Evolutionary conservation across 148 eudicot species (phyloP).

Genomic region (Dysphania ambrosioides): DNA sequence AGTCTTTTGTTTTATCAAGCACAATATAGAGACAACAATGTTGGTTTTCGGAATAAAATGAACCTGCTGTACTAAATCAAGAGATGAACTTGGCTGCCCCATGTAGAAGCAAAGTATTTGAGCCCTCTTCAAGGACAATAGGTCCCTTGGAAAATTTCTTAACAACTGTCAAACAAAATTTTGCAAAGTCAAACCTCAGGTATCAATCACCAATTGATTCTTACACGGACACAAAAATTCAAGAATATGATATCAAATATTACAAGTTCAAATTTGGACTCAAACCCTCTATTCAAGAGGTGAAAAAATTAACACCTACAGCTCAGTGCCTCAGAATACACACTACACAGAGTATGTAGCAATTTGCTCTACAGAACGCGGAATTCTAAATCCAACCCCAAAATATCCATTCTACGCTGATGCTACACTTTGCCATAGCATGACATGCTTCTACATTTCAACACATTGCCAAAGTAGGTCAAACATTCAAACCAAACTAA

Average conservation of each 20-base stretch:
- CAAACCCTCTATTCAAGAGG: neutral
- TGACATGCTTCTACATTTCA: neutral
- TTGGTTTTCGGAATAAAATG: neutral
- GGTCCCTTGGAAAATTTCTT: conserved; percentile 70
- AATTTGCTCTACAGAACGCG: neutral
- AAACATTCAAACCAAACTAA: neutral
- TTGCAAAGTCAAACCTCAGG: neutral
- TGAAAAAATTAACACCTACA: neutral
- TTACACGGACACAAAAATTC: neutral
- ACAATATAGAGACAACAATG: neutral
- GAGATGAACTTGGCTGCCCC: conserved; percentile 65
- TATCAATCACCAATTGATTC: neutral
- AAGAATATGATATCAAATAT: neutral
- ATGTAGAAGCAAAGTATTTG: conserved; percentile 85
- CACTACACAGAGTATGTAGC: neutral
- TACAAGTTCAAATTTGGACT: neutral
- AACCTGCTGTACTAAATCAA: conserved; percentile 84
- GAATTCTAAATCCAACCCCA: neutral
- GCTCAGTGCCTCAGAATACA: neutral
- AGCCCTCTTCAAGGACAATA: conserved; percentile 77
- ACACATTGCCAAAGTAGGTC: neutral
- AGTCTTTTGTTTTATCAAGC: neutral
- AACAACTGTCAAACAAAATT: conserved; percentile 46
- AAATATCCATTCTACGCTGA: neutral
- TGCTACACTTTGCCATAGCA: neutral